Evolutionary conservation across 345 rosid genomes (phyloP).

Genomic region (Chamaenerion angustifolium): DNA sequence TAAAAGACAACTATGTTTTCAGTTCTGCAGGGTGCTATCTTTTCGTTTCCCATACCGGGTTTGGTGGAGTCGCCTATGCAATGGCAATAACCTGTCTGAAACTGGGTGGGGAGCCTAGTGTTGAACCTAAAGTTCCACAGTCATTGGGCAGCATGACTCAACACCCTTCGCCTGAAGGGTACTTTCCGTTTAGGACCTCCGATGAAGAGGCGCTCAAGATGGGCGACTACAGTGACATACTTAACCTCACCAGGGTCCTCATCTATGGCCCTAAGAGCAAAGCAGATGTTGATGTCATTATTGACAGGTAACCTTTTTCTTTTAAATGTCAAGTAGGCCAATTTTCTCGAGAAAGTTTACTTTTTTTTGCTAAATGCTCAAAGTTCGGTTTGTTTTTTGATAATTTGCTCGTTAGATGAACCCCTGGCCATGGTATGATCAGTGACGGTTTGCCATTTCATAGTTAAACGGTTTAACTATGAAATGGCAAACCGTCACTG

Average conservation of each 20-base stretch:
- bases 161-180: constrained; percentile 17
- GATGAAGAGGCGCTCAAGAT: constrained; percentile 66
- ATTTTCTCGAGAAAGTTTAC: too few species aligned
- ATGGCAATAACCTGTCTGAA: constrained; percentile 77
- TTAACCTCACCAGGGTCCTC: constrained; percentile 88
- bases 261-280: constrained; percentile 85
- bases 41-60: constrained; percentile 82
- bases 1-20: constrained; percentile 2
- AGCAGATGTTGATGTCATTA: constrained; percentile 59
- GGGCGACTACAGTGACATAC: constrained; percentile 97
- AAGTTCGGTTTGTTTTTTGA: too few species aligned
- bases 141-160: constrained; percentile 17
- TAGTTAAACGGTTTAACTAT: too few species aligned
- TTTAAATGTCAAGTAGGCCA: not conserved
- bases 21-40: constrained; percentile 71
- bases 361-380: too few species aligned
- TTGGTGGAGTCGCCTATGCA: constrained; percentile 84
- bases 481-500: too few species aligned
- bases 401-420: too few species aligned
- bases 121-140: constrained; percentile 16
- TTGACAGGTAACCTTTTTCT: constrained; percentile 38
- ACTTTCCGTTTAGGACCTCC: constrained; percentile 32
- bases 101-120: constrained; percentile 44
- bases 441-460: too few species aligned
- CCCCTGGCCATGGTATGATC: too few species aligned